Percentiles rank a stretch among this genome's conserved stretches.
phyloP scores from a whole-genome alignment of 768 basidiomycete genomes.

The Mycena kentingensis region DNA sequence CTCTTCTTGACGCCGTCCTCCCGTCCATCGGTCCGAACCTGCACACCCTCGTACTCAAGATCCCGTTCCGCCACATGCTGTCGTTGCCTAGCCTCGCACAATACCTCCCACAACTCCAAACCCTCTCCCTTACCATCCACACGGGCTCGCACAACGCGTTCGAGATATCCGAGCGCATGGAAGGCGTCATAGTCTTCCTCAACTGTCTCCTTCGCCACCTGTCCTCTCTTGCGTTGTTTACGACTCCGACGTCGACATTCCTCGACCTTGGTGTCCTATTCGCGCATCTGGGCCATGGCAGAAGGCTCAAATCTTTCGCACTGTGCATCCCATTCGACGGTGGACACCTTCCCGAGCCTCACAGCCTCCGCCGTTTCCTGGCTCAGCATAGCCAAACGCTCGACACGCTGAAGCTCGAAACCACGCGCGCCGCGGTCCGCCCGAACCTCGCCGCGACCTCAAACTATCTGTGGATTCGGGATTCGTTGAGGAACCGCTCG shows the following conservation, averaged over 20 bases:
- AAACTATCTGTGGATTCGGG: slow-evolving; percentile 45
- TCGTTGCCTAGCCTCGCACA: slow-evolving; percentile 31
- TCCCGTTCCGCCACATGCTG: slow-evolving; percentile 41
- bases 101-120: slow-evolving; percentile 36
- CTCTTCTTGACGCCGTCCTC: slow-evolving; percentile 41
- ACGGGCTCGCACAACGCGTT: slow-evolving; percentile 30
- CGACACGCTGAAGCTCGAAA: slow-evolving; percentile 37
- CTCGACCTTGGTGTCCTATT: slow-evolving; percentile 45
- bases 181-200: slow-evolving; percentile 47
- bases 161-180: slow-evolving; percentile 39
- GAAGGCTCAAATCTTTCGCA: slow-evolving; percentile 38
- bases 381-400: slow-evolving; percentile 37
- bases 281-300: slow-evolving; percentile 38
- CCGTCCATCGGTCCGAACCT: slow-evolving; percentile 34
- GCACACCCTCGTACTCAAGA: slow-evolving; percentile 37
- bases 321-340: slow-evolving; percentile 51
- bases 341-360: slow-evolving; percentile 38
- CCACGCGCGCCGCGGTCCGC: slow-evolving; percentile 31
- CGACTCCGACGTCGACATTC: slow-evolving; percentile 37
- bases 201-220: slow-evolving; percentile 44
- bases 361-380: slow-evolving; percentile 38
- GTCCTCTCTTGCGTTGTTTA: slow-evolving; percentile 37
- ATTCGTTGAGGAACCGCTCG: slow-evolving; percentile 31
- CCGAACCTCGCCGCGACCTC: slow-evolving; percentile 28
- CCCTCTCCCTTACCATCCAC: slow-evolving; percentile 38